Percentiles rank a stretch among this genome's conserved stretches.
These are phyloP conservation scores for Neurospora cerealis DNA, from an alignment of 495 filamentous ascomycete species.

Conservation along the genomic window DNA sequence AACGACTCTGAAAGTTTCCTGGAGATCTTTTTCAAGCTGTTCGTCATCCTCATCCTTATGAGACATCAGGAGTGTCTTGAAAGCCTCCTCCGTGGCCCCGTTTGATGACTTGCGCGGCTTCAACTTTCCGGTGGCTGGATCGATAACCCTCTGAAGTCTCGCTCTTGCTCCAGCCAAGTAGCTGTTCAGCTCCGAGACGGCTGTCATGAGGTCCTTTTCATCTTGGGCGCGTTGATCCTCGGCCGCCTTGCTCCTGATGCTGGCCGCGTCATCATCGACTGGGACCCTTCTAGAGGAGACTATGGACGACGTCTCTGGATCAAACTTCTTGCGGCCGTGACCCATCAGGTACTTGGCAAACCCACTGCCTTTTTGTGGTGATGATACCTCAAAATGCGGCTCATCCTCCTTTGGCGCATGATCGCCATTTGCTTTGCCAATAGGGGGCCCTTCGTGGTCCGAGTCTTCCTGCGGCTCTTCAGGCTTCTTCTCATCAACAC, in stretches of 20 bases:
- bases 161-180: constrained; percentile 79
- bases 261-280: constrained; percentile 41
- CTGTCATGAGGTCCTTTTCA: constrained; percentile 69
- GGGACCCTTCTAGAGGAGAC: constrained; percentile 42
- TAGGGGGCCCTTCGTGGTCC: constrained; percentile 33
- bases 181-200: constrained; percentile 69
- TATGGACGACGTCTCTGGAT: constrained; percentile 57
- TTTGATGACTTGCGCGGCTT: constrained; percentile 47
- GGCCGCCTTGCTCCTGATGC: constrained; percentile 23
- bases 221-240: constrained; percentile 43
- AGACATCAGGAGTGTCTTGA: constrained; percentile 36
- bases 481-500: constrained; percentile 25
- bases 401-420: constrained; percentile 22
- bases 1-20: constrained; percentile 66
- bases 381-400: constrained; percentile 22
- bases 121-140: constrained; percentile 61
- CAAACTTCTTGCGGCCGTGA: constrained; percentile 33
- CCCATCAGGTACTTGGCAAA: constrained; percentile 43
- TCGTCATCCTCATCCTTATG: constrained; percentile 42
- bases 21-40: constrained; percentile 59
- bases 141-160: constrained; percentile 70
- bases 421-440: constrained; percentile 40
- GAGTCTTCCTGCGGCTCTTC: constrained; percentile 27
- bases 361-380: constrained; percentile 30
- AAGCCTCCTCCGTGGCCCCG: constrained; percentile 42